phyloP scores from a whole-genome alignment of 371 early-diverging fungal species.

The Lichtheimia ramosa region DNA sequence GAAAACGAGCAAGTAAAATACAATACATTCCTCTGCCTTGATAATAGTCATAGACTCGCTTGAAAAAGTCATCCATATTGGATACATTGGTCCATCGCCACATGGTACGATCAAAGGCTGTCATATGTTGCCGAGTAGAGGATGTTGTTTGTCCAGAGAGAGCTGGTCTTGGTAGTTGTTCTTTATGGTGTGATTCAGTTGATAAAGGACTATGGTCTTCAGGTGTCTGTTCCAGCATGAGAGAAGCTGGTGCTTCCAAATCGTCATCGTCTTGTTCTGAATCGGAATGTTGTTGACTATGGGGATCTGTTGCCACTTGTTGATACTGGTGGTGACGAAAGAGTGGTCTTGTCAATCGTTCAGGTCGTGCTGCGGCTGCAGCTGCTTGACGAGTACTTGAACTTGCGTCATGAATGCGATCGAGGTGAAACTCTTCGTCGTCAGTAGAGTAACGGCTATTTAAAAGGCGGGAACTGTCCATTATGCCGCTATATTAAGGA shows the following conservation, averaged over 20 bases:
- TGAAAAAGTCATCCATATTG: conserved; percentile 80
- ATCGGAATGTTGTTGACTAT: background rate
- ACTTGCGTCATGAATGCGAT: background rate
- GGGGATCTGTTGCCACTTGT: conserved; percentile 6
- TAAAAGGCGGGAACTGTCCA: conserved; percentile 12
- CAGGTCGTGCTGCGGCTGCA: background rate
- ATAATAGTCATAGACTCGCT: conserved; percentile 82
- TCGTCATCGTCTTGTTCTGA: conserved; percentile 26
- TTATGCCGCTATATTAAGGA: conserved; percentile 1
- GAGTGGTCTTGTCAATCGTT: background rate
- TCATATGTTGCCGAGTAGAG: conserved; percentile 38
- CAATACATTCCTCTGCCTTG: conserved; percentile 79
- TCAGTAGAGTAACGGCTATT: conserved; percentile 9
- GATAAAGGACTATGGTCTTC: conserved; percentile 11
- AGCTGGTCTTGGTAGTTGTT: conserved; percentile 4
- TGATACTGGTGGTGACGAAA: conserved; percentile 12
- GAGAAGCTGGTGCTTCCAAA: conserved; percentile 63
- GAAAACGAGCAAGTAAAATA: conserved; percentile 68
- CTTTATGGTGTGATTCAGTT: background rate
- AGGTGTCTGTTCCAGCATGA: conserved; percentile 54
- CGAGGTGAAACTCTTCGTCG: conserved; percentile 16
- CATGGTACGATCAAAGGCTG: conserved; percentile 68
- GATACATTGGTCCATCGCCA: conserved; percentile 83
- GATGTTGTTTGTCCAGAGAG: conserved; percentile 15
- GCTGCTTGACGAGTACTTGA: conserved; percentile 1